A percentile compares a stretch with the other conserved stretches of the same genome.
Conservation (phyloP, 495 filamentous ascomycete species). For the Mytilinidion resinicola region DNA sequence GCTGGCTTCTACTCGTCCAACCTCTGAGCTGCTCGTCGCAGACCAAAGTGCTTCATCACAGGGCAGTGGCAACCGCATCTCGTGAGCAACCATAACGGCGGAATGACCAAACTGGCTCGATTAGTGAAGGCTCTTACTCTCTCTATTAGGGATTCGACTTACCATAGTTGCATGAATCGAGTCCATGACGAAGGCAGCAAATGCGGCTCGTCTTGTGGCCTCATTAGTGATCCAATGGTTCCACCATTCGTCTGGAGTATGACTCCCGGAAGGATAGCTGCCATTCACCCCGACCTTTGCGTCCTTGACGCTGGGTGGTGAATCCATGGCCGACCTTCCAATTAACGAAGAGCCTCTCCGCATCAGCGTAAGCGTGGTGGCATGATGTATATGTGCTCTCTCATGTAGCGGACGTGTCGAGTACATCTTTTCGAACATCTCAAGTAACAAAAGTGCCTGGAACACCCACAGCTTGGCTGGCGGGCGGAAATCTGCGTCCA, state of each 20-base stretch:
- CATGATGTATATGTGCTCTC: constrained; percentile 94
- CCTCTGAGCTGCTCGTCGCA: constrained; percentile 81
- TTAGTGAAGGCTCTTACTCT: too few species aligned
- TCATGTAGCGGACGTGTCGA: constrained; percentile 87
- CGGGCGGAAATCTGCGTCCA: constrained; percentile 82
- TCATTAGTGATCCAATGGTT: constrained; percentile 95
- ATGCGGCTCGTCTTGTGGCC: constrained; percentile 81
- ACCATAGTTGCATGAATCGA: constrained; percentile 91
- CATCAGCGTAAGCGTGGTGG: constrained; percentile 93
- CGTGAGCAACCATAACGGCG: constrained; percentile 93
- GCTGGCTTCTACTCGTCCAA: constrained; percentile 77
- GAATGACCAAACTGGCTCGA: constrained; percentile 69
- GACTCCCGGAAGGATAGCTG: constrained; percentile 31
- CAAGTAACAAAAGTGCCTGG: constrained; percentile 81
- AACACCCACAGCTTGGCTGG: constrained; percentile 98
- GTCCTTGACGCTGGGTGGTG: constrained; percentile 73
- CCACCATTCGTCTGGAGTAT: constrained; percentile 86
- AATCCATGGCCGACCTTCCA: constrained; percentile 80
- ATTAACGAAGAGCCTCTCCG: constrained; percentile 86
- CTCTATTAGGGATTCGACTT: too few species aligned
- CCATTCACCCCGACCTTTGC: constrained; percentile 37
- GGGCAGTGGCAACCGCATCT: constrained; percentile 85
- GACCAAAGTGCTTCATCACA: constrained; percentile 95
- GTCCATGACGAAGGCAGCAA: constrained; percentile 92
- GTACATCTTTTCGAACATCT: constrained; percentile 96